Percentiles rank a stretch among this genome's conserved stretches.
phyloP scores from a whole-genome alignment of 2,329 filamentous ascomycete species.

The Fusarium sp. region DNA sequence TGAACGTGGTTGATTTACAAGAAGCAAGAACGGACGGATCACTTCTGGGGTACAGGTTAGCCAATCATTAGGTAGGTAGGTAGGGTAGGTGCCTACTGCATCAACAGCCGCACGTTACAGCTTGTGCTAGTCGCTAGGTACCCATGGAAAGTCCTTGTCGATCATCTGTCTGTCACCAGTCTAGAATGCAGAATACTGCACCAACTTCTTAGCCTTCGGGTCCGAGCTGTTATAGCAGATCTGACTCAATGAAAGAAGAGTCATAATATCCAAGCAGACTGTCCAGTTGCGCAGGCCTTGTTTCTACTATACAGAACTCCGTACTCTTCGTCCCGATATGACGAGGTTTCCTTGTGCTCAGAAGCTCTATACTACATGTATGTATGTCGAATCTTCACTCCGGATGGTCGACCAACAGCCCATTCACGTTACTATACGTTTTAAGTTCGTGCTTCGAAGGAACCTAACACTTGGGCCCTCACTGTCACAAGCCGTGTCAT shows the following conservation, averaged over 20 bases:
- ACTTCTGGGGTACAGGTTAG: constrained; percentile 5
- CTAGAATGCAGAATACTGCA: not conserved
- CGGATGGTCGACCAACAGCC: not conserved
- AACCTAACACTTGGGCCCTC: not conserved
- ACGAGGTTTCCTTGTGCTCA: not conserved
- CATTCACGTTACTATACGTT: not conserved
- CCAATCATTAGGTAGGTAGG: not conserved
- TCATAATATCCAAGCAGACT: not conserved
- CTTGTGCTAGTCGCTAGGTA: constrained; percentile 12
- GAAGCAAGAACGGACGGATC: not conserved
- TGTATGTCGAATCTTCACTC: not conserved
- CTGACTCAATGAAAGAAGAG: not conserved
- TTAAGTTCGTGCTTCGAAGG: not conserved
- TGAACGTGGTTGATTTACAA: not conserved
- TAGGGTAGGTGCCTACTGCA: not conserved
- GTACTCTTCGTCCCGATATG: not conserved
- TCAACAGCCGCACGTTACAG: constrained; percentile 31
- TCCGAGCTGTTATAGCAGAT: not conserved
- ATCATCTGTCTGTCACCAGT: constrained; percentile 27
- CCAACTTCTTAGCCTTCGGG: not conserved
- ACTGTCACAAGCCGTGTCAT: not conserved
- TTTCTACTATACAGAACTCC: not conserved
- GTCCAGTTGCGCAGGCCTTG: not conserved
- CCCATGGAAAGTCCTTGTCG: constrained; percentile 30
- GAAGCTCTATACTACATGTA: not conserved